phyloP scores from a whole-genome alignment of 495 filamentous ascomycete species.

The Podospora pseudoanserina region DNA sequence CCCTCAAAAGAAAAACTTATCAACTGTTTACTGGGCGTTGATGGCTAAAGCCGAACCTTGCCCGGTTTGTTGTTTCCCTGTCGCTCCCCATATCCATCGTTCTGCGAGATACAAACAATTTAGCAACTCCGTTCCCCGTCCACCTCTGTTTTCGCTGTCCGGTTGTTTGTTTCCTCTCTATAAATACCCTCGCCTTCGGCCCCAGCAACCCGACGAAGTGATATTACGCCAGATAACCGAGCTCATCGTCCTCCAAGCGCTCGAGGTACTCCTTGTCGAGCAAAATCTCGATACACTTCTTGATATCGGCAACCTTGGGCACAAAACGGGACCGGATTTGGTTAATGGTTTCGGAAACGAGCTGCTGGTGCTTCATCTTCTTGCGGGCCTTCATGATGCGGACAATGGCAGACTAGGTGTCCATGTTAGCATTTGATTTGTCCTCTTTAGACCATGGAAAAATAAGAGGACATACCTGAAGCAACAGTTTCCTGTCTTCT shows the following conservation, averaged over 20 bases:
- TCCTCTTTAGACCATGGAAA: neutral
- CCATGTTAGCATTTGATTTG: neutral
- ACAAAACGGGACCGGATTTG: constrained; percentile 94
- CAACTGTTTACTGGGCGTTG: neutral
- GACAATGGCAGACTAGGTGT: constrained; percentile 83
- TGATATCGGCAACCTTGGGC: constrained; percentile 91
- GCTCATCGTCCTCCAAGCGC: constrained; percentile 86
- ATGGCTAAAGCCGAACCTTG: neutral
- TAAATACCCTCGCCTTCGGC: neutral
- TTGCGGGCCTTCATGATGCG: constrained; percentile 99
- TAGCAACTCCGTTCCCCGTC: neutral
- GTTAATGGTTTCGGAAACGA: constrained; percentile 89
- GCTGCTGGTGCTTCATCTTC: constrained; percentile 92
- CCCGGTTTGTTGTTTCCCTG: neutral
- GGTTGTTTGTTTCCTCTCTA: neutral
- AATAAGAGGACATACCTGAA: constrained; percentile 68
- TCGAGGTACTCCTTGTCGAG: constrained; percentile 99
- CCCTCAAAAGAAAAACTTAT: neutral
- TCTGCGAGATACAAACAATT: neutral
- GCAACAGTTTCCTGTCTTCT: constrained; percentile 90
- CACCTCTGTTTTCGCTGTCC: neutral
- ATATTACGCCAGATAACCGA: constrained; percentile 78
- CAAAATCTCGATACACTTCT: constrained; percentile 98
- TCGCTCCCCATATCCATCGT: neutral
- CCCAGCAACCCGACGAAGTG: neutral